phyloP scores from a whole-genome alignment of 345 rosid genomes.

The Populus pruinosa region DNA sequence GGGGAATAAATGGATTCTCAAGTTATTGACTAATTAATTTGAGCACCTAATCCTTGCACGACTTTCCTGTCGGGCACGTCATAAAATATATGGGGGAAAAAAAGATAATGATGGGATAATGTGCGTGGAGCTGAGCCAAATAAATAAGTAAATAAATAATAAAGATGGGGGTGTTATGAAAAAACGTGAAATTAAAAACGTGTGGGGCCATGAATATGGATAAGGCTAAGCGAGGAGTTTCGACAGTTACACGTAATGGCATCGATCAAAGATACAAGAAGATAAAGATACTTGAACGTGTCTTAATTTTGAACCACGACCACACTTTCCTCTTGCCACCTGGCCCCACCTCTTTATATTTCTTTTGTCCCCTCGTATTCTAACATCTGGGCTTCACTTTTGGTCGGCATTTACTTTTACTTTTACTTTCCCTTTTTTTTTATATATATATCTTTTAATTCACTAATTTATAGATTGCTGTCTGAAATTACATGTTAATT shows the following conservation, averaged over 20 bases:
- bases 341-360: not conserved
- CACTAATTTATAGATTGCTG: no score
- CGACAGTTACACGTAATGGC: conserved; percentile 4
- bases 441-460: no score
- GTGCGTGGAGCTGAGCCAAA: not conserved
- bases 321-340: not conserved
- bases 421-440: not conserved
- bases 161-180: not conserved
- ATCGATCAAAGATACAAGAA: no score
- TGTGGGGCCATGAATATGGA: not conserved
- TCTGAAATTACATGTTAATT: no score
- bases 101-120: not conserved
- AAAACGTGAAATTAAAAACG: not conserved
- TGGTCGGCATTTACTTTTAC: no score
- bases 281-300: not conserved
- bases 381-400: not conserved
- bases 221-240: not conserved
- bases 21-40: no score
- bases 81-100: no score
- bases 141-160: not conserved
- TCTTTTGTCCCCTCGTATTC: not conserved
- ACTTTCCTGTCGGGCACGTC: no score
- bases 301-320: not conserved
- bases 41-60: no score
- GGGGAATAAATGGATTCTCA: no score